A percentile compares a stretch with the other conserved stretches of the same genome.
These are phyloP conservation scores for Scutellaria galericulata DNA, from an alignment of 257 asterid genomes.

Conservation along the genomic window DNA sequence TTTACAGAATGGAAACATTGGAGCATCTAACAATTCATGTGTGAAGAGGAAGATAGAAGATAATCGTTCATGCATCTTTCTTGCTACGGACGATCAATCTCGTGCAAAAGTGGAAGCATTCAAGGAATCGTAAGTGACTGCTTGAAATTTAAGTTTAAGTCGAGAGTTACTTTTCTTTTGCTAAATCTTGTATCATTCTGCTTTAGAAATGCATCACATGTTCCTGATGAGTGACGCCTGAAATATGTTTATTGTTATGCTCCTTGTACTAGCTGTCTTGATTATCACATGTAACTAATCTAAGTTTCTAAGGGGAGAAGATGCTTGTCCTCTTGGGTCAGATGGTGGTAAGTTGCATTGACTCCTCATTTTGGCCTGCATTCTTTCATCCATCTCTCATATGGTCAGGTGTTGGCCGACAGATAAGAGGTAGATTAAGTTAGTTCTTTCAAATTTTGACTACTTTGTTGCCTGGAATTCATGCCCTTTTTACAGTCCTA, in stretches of 20 bases:
- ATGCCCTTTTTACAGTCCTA: background rate
- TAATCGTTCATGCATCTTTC: constrained; percentile 54
- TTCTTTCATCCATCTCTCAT: constrained; percentile 15
- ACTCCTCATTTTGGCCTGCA: constrained; percentile 2
- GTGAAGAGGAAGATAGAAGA: constrained; percentile 65
- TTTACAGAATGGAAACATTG: constrained; percentile 43
- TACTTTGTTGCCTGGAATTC: constrained; percentile 10
- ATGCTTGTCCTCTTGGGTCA: constrained; percentile 24
- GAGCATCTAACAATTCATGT: constrained; percentile 45
- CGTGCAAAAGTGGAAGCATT: constrained; percentile 66
- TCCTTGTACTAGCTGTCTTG: constrained; percentile 12
- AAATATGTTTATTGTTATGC: constrained; percentile 3
- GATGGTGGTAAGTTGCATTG: constrained; percentile 28
- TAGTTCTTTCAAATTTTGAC: constrained; percentile 19
- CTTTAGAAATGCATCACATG: constrained; percentile 15
- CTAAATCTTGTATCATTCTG: constrained; percentile 6
- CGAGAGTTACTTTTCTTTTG: constrained; percentile 12
- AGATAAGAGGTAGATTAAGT: constrained; percentile 7
- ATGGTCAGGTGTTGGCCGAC: constrained; percentile 7
- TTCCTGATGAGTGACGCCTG: background rate
- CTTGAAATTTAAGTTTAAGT: constrained; percentile 29
- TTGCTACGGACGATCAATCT: constrained; percentile 64
- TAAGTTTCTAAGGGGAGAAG: constrained; percentile 14
- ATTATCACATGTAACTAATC: background rate
- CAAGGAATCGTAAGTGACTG: constrained; percentile 70